Evolutionary conservation across 2,329 filamentous ascomycete species (phyloP).

Genomic region (Arthrobotrys sinensis): DNA sequence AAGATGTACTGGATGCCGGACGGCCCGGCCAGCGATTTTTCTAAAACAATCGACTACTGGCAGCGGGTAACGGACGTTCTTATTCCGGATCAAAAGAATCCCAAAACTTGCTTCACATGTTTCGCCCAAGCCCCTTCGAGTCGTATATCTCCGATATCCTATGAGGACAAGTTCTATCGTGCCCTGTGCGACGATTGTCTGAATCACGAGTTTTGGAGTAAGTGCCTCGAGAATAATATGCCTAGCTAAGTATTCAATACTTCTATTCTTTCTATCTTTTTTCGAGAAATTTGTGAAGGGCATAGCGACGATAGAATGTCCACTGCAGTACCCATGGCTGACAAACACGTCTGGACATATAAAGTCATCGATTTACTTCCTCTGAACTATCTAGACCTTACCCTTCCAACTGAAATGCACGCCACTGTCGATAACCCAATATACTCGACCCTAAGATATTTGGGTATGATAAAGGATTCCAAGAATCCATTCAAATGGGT

Average conservation of each 20-base stretch:
- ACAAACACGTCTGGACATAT: no score
- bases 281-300: no score
- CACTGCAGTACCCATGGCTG: no score
- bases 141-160: background rate
- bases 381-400: background rate
- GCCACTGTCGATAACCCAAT: background rate
- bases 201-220: constrained; percentile 5
- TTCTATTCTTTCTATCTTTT: no score
- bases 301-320: no score
- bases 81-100: background rate
- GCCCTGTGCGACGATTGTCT: constrained; percentile 1
- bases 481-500: constrained; percentile 4
- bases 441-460: background rate
- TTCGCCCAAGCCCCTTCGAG: background rate
- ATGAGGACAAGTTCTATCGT: constrained; percentile 17
- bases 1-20: constrained; percentile 15
- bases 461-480: background rate
- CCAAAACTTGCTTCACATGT: constrained; percentile 2
- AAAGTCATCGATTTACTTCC: background rate
- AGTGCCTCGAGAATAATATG: background rate
- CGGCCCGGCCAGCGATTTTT: background rate
- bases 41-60: constrained; percentile 18
- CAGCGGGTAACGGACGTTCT: constrained; percentile 7
- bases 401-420: background rate
- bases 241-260: background rate